phyloP scores from a whole-genome alignment of 2,329 filamentous ascomycete genomes.

The Botrytis porri region DNA sequence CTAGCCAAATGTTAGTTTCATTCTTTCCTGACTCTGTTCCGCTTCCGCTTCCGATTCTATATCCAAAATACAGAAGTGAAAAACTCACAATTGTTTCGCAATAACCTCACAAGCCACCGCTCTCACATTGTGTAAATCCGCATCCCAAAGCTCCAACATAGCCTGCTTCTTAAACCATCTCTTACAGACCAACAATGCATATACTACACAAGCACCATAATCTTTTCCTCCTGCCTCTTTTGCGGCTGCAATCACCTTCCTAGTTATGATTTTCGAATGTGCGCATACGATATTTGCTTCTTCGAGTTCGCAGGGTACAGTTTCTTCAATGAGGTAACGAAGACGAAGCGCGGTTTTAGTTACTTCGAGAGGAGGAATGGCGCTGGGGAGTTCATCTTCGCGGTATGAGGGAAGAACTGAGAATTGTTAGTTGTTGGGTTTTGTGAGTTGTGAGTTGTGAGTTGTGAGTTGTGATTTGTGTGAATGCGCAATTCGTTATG shows the following conservation, averaged over 20 bases:
- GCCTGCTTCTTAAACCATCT: constrained; percentile 79
- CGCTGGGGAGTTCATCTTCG: constrained; percentile 57
- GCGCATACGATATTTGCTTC: constrained; percentile 69
- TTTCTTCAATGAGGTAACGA: constrained; percentile 85
- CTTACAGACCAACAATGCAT: constrained; percentile 42
- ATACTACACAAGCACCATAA: constrained; percentile 69
- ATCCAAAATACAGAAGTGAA: not conserved
- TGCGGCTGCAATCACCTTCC: constrained; percentile 74
- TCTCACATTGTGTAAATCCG: constrained; percentile 75
- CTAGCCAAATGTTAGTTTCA: constrained; percentile 35
- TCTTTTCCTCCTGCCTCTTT: constrained; percentile 76
- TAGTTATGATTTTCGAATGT: constrained; percentile 83
- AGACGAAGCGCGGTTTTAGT: constrained; percentile 87
- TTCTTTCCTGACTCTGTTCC: constrained; percentile 35
- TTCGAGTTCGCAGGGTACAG: constrained; percentile 86
- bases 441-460: not conserved
- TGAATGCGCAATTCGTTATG: not conserved
- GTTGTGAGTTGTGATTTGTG: not conserved
- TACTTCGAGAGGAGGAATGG: constrained; percentile 73
- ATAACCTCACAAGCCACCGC: constrained; percentile 86
- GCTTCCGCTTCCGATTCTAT: not conserved
- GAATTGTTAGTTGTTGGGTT: not conserved
- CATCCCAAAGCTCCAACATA: constrained; percentile 82
- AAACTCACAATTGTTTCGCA: constrained; percentile 67
- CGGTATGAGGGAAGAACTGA: constrained; percentile 65